Evolutionary conservation across 805 yeast genomes (phyloP).

Genomic region (Scheffersomyces spartinae): DNA sequence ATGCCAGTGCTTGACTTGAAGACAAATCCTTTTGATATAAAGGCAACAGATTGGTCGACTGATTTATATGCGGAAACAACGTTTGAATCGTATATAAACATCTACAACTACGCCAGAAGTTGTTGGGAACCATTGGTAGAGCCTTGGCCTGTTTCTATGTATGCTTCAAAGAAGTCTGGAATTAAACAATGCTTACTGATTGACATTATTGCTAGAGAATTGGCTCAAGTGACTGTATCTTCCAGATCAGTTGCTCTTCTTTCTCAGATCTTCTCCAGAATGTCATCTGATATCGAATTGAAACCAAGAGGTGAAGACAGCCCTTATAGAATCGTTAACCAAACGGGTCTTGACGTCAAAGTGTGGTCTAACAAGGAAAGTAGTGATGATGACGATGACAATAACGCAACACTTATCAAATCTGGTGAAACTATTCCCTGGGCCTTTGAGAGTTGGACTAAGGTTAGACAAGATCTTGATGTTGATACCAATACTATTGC

Average conservation of each 20-base stretch:
- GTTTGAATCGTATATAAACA: constrained; percentile 56
- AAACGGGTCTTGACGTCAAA: constrained; percentile 73
- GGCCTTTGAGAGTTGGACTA: constrained; percentile 94
- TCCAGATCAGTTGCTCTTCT: constrained; percentile 70
- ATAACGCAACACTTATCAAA: constrained; percentile 22
- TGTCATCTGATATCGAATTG: constrained; percentile 41
- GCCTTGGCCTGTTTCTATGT: constrained; percentile 71
- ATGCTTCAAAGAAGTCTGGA: constrained; percentile 39
- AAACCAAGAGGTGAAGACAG: constrained; percentile 67
- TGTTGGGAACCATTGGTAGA: constrained; percentile 94
- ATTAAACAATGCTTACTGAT: constrained; percentile 41
- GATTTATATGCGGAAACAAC: constrained; percentile 61
- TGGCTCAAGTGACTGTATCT: constrained; percentile 73
- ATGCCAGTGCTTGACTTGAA: constrained; percentile 76
- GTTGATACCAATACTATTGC: constrained; percentile 50
- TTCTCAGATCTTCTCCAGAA: constrained; percentile 52
- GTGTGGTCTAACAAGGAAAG: constrained; percentile 62
- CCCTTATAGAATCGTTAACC: constrained; percentile 72
- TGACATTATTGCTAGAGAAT: constrained; percentile 63
- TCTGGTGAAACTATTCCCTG: constrained; percentile 53
- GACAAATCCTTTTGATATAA: constrained; percentile 54
- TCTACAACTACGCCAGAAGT: constrained; percentile 80
- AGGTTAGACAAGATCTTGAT: constrained; percentile 67
- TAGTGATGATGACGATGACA: constrained; percentile 6
- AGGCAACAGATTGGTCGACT: constrained; percentile 78